phyloP scores from a whole-genome alignment of 345 rosid genomes.

The Pseudoturritis turrita region DNA sequence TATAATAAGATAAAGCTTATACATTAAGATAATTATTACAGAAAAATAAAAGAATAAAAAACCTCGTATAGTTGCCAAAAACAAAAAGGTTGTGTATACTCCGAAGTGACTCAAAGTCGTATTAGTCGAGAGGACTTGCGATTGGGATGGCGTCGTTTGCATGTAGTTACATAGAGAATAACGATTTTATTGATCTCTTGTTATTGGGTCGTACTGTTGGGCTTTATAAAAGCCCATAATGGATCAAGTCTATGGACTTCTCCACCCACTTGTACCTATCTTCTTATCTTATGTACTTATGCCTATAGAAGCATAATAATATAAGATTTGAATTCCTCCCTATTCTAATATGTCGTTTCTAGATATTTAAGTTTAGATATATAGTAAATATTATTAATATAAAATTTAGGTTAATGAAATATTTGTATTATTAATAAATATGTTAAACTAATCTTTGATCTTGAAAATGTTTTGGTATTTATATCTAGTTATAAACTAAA shows the following conservation, averaged over 20 bases:
- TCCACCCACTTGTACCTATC: not conserved
- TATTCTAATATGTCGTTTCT: not conserved
- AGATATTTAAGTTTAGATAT: not conserved
- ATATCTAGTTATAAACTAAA: not conserved
- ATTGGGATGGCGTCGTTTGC: not conserved
- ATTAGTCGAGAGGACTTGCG: not conserved
- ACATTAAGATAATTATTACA: not conserved
- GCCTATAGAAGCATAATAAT: not conserved
- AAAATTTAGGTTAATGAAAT: not conserved
- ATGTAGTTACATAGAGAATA: not conserved
- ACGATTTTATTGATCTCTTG: not conserved
- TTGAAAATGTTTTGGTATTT: not conserved
- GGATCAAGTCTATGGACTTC: not conserved
- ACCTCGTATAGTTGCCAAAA: not conserved
- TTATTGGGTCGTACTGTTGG: not conserved
- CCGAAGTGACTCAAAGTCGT: not conserved
- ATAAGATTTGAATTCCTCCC: not conserved
- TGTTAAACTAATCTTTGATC: not conserved
- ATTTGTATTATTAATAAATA: not conserved
- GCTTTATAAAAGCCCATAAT: not conserved
- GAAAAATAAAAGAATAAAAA: not conserved
- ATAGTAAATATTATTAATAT: not conserved
- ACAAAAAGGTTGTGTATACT: not conserved
- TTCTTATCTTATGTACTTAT: not conserved
- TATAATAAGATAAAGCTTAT: not conserved